Percentiles rank a stretch among this genome's conserved stretches.
Evolutionary conservation across 352 stramenopile genomes (phyloP).

Genomic region (Blastocystis sp.): DNA sequence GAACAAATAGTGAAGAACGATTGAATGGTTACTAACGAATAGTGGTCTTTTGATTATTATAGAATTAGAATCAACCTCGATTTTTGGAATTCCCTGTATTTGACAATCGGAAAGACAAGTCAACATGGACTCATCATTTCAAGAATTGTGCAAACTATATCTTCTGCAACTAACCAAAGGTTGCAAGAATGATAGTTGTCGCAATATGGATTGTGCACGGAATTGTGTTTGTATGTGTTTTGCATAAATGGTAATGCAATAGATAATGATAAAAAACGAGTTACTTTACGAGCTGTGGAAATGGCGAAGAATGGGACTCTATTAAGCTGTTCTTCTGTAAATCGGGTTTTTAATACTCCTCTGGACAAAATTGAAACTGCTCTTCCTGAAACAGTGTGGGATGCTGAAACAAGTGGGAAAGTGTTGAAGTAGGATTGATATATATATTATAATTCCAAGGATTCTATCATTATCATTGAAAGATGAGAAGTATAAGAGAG

Average conservation of each 20-base stretch:
- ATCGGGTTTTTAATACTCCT: background rate
- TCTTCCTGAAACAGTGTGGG: background rate
- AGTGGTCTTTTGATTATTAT: slow-evolving; percentile 17
- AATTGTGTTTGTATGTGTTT: background rate
- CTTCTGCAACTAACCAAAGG: slow-evolving; percentile 32
- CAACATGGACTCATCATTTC: background rate
- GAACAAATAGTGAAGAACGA: slow-evolving; percentile 15
- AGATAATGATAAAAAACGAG: background rate
- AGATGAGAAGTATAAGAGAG: slow-evolving; percentile 26
- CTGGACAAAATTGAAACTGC: background rate
- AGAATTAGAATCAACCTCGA: background rate
- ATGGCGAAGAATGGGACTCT: slow-evolving; percentile 42
- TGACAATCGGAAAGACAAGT: background rate
- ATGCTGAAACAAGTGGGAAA: background rate
- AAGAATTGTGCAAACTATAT: slow-evolving; percentile 25
- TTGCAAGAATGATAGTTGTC: slow-evolving; percentile 42
- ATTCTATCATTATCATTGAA: slow-evolving; percentile 15
- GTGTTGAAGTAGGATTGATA: background rate
- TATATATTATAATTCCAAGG: background rate
- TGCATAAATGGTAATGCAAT: background rate
- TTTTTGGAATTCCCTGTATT: slow-evolving; percentile 18
- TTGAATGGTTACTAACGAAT: background rate
- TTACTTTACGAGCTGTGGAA: background rate
- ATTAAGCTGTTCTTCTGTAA: slow-evolving; percentile 38
- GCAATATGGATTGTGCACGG: slow-evolving; percentile 42